phyloP scores from a whole-genome alignment of 2,329 filamentous ascomycete species.

The Orbilia quercus region DNA sequence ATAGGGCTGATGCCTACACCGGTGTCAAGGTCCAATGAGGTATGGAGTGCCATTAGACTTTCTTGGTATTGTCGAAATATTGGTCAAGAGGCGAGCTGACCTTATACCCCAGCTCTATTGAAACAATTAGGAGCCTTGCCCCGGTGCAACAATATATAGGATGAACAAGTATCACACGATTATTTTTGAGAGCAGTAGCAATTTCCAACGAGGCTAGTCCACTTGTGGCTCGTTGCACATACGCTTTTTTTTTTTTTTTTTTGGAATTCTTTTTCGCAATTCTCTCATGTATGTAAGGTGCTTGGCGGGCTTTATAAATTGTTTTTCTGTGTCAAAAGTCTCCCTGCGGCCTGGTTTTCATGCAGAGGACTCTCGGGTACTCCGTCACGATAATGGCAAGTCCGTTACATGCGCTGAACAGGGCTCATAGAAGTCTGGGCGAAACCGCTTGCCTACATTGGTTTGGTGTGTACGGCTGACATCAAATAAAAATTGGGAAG shows the following conservation, averaged over 20 bases:
- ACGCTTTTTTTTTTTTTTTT: too few relatives aligned
- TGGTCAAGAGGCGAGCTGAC: neutral
- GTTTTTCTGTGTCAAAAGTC: too few relatives aligned
- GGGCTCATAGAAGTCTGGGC: too few relatives aligned
- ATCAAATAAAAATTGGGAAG: too few relatives aligned
- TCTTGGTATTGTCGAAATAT: slow-evolving; percentile 1
- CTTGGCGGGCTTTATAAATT: too few relatives aligned
- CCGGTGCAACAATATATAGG: neutral
- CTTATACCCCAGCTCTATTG: neutral
- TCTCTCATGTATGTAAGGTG: neutral
- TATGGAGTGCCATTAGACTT: neutral
- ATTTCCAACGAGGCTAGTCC: slow-evolving; percentile 8
- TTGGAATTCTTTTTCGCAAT: neutral
- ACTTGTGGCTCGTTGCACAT: neutral
- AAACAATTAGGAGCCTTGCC: neutral
- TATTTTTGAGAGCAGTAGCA: neutral
- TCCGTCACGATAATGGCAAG: neutral
- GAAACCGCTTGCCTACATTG: too few relatives aligned
- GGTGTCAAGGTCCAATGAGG: neutral
- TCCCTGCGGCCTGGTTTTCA: neutral
- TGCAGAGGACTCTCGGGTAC: neutral
- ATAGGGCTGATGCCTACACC: neutral
- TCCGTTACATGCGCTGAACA: too few relatives aligned
- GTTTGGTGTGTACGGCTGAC: too few relatives aligned
- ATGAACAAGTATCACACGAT: neutral